Percentiles rank a stretch among this genome's conserved stretches.
These are phyloP conservation scores for Suhomyces bokatorum DNA, from an alignment of 1,139 yeast species.

Conservation along the genomic window DNA sequence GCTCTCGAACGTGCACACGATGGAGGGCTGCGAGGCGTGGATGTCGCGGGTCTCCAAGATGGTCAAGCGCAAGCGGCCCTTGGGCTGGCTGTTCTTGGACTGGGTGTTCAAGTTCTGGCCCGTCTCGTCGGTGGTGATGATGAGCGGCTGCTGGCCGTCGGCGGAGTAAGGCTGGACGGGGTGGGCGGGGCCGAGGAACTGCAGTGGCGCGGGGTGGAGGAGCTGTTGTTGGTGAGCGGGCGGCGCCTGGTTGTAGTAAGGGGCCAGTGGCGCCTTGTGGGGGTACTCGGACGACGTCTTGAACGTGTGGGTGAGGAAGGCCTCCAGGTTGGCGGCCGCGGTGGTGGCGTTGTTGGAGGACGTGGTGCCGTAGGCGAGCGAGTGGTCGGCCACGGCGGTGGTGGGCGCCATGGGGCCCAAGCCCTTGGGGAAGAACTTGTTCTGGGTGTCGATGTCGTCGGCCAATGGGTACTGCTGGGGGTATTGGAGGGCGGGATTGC, in stretches of 20 bases:
- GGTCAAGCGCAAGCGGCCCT: conserved; percentile 79
- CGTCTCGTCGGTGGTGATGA: conserved; percentile 49
- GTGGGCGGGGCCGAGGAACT: conserved; percentile 14
- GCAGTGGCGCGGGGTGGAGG: conserved; percentile 14
- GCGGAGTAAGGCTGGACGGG: conserved; percentile 17
- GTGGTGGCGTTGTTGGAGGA: conserved; percentile 25
- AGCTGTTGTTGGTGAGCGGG: conserved; percentile 20
- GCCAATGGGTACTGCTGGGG: conserved; percentile 9
- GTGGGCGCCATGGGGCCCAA: conserved; percentile 52
- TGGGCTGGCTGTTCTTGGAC: conserved; percentile 49
- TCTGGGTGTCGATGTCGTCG: conserved; percentile 14
- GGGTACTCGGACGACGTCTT: conserved; percentile 17
- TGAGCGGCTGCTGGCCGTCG: conserved; percentile 32
- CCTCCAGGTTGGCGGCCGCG: conserved; percentile 20
- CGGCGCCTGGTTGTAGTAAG: not conserved
- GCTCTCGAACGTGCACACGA: conserved; percentile 89
- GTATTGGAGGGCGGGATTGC: not conserved
- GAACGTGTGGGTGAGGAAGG: conserved; percentile 30
- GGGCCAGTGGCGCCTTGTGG: conserved; percentile 4
- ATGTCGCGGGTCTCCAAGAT: conserved; percentile 79
- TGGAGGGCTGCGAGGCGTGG: conserved; percentile 73
- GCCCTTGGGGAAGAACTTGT: conserved; percentile 40
- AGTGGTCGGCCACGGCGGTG: conserved; percentile 61
- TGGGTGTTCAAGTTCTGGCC: conserved; percentile 36
- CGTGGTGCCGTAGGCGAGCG: conserved; percentile 72